These are phyloP conservation scores for Ganoderma multipileum DNA, from an alignment of 1,284 basidiomycete species.

Conservation along the genomic window DNA sequence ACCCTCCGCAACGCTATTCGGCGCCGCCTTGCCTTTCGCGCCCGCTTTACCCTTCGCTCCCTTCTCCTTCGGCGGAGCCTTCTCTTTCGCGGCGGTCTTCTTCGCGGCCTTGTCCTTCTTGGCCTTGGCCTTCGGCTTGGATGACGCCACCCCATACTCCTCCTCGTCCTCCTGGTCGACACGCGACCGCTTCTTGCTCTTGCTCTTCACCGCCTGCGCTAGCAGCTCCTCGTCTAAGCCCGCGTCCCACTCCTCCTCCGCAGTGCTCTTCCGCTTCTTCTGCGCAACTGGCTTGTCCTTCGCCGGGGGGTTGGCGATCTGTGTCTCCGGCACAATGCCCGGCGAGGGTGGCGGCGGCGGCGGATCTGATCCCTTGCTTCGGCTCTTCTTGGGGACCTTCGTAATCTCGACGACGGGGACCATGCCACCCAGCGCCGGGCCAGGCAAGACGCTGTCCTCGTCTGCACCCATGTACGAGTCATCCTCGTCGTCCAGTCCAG, in stretches of 20 bases:
- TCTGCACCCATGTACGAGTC: slow-evolving; percentile 25
- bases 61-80: slow-evolving; percentile 21
- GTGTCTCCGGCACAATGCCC: slow-evolving; percentile 24
- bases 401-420: background rate
- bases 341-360: slow-evolving; percentile 26
- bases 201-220: slow-evolving; percentile 27
- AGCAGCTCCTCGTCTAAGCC: slow-evolving; percentile 23
- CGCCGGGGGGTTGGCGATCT: slow-evolving; percentile 8
- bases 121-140: slow-evolving; percentile 30
- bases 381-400: background rate
- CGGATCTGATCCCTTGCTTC: slow-evolving; percentile 2
- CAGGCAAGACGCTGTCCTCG: slow-evolving; percentile 15
- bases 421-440: background rate
- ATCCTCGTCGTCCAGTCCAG: background rate
- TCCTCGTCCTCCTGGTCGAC: slow-evolving; percentile 36
- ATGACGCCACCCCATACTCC: slow-evolving; percentile 31
- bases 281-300: slow-evolving; percentile 18
- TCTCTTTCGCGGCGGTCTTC: slow-evolving; percentile 21
- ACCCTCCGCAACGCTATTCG: slow-evolving; percentile 27
- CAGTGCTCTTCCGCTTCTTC: slow-evolving; percentile 28
- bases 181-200: slow-evolving; percentile 28
- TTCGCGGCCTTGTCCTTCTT: slow-evolving; percentile 28
- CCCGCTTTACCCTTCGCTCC: slow-evolving; percentile 21
- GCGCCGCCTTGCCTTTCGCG: slow-evolving; percentile 16
- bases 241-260: slow-evolving; percentile 24